Base-by-base conservation (phyloP, 139 green algal genomes). In the Tetraselmis striata region DNA sequence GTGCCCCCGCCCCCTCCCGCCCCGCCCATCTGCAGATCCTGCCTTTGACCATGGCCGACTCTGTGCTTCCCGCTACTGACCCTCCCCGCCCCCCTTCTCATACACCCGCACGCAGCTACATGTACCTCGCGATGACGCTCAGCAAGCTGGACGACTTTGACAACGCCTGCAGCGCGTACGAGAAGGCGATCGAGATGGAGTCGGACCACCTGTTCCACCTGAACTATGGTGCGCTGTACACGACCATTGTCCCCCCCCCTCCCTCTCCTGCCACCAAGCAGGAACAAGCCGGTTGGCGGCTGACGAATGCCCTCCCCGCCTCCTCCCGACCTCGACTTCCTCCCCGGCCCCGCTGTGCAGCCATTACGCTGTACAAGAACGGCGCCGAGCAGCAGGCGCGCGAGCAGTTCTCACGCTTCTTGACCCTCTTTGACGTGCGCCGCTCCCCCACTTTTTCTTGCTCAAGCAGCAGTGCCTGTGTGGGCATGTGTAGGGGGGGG, bases 151-250 rank as follows among this genome's bases (percentile, higher is more conserved):
- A 92, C 27, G 92, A 95, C 83, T 81, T 90, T 22, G 93, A 95
- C 74, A 96, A 96, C 76, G 89, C 93, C 24, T 92, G 84, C 79
- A 80, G 85, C 2, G 90, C 91, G 1, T 95, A 94, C 83, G 89
- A 94, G 67, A 93, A 92, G 83, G 92, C 92, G 28, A 86, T 95
- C 29, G 87, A 92, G 83, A 83, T 94, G 76, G 88, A 85, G 58
- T 83, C 83, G 18, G 82, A 88, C 30, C 86, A 87, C 11, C 30
- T 94, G 18, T 93, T 96, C 81, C 86, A 93, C 78, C 85, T 96
- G 1, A 96, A 96, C 86, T 95, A 94, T 59, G 92, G 90, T 92
- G 84, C 82, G 45, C 45, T 67, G 45, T 18, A 67, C 67, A 83
- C 79, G 2, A 58, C 29, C 79, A n/a, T n/a, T n/a, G n/a, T n/a